Conservation (phyloP, 352 stramenopile species). For the Saprolegnia parasitica region DNA sequence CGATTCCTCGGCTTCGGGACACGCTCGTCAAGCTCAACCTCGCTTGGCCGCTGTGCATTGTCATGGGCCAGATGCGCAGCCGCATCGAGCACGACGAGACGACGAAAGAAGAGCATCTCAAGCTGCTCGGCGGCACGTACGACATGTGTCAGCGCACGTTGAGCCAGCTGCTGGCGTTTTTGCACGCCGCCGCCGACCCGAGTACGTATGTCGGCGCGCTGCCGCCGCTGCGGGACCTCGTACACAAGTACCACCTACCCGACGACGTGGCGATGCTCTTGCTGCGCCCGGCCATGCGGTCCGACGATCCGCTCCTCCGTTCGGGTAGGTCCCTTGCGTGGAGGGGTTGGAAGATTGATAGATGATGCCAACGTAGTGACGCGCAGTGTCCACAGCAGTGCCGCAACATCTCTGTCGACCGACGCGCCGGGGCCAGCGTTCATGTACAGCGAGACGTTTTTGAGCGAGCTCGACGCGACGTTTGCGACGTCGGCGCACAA, state of each 20-base stretch:
- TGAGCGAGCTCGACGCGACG: conserved; percentile 54
- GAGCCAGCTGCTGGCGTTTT: conserved; percentile 81
- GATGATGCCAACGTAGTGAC: conserved; percentile 42
- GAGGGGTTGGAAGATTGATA: not conserved
- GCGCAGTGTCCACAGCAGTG: conserved; percentile 29
- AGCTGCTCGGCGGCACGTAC: conserved; percentile 71
- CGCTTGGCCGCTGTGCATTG: conserved; percentile 62
- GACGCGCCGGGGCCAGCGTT: conserved; percentile 40
- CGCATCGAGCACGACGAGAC: conserved; percentile 79
- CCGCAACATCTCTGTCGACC: conserved; percentile 27
- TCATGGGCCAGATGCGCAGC: conserved; percentile 83
- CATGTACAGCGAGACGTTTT: conserved; percentile 55
- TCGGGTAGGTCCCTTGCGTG: conserved; percentile 30
- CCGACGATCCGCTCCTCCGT: conserved; percentile 60
- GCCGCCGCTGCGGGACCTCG: conserved; percentile 51
- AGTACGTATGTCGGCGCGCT: conserved; percentile 67
- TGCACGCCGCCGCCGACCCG: conserved; percentile 68
- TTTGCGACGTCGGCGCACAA: conserved; percentile 38
- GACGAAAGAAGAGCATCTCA: conserved; percentile 52
- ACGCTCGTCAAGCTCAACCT: conserved; percentile 76
- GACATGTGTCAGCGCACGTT: conserved; percentile 84
- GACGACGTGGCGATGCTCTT: conserved; percentile 75
- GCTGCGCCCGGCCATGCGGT: conserved; percentile 70
- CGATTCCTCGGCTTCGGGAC: conserved; percentile 74
- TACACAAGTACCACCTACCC: conserved; percentile 69